Conservation (phyloP, 805 yeast species). For the Kodamaea nitidulidarum region DNA sequence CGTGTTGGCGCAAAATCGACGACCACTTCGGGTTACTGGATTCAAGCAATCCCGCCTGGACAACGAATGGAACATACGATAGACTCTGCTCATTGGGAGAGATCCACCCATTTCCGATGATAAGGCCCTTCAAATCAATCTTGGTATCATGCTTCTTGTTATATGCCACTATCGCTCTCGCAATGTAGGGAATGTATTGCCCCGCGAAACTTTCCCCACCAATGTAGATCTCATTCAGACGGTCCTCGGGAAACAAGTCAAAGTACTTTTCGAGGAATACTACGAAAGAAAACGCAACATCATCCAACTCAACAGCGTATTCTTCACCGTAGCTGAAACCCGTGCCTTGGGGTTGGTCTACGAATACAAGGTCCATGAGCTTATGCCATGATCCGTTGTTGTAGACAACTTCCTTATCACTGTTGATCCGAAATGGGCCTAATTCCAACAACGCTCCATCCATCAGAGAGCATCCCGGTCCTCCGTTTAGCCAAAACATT, state of each 20-base stretch:
- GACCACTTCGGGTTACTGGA: conserved; percentile 36
- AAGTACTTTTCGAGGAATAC: conserved; percentile 64
- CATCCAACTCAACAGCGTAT: conserved; percentile 50
- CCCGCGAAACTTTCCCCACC: conserved; percentile 99
- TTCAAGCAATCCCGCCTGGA: conserved; percentile 53
- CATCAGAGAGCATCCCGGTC: conserved; percentile 98
- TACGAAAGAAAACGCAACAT: conserved; percentile 61
- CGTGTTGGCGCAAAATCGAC: conserved; percentile 46
- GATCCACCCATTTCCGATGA: conserved; percentile 94
- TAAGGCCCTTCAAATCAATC: conserved; percentile 53
- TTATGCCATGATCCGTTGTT: conserved; percentile 85
- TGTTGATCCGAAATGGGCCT: conserved; percentile 75
- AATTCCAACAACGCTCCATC: conserved; percentile 93
- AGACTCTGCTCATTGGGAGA: conserved; percentile 83
- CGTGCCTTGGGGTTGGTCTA: conserved; percentile 94
- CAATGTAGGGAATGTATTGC: conserved; percentile 89
- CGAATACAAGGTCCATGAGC: conserved; percentile 71
- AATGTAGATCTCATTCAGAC: conserved; percentile 57
- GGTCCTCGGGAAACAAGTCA: conserved; percentile 69
- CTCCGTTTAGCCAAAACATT: conserved; percentile 92
- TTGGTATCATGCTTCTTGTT: conserved; percentile 22
- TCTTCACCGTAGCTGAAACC: conserved; percentile 71
- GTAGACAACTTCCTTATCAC: conserved; percentile 38
- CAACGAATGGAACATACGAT: conserved; percentile 69
- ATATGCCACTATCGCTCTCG: conserved; percentile 52